A percentile compares a stretch with the other conserved stretches of the same genome.
phyloP scores from a whole-genome alignment of 2,329 filamentous ascomycete species.

The Arthrobotrys musiformis region DNA sequence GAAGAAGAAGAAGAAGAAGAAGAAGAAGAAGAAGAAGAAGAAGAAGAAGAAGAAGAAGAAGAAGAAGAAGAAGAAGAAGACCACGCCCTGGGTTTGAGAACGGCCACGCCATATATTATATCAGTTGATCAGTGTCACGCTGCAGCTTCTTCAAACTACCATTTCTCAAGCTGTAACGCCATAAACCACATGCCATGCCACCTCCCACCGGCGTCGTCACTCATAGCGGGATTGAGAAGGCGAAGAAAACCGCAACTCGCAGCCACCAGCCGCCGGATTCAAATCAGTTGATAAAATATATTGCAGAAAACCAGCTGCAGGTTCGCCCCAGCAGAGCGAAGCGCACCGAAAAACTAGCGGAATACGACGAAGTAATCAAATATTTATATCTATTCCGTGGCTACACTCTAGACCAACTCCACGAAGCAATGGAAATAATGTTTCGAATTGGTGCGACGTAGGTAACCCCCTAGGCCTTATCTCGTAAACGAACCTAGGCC shows the following conservation, averaged over 20 bases:
- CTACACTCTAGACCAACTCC: slow-evolving; percentile 9
- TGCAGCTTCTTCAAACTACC: no score
- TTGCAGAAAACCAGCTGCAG: background rate
- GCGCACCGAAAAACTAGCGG: background rate
- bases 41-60: no score
- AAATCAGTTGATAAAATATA: background rate
- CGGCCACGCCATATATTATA: no score
- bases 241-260: background rate
- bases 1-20: no score
- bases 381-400: slow-evolving; percentile 9
- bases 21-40: no score
- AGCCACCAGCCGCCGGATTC: background rate
- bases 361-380: slow-evolving; percentile 18
- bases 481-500: background rate
- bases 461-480: background rate
- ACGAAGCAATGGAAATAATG: slow-evolving; percentile 3
- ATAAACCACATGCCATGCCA: background rate
- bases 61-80: no score
- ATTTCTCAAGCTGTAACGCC: no score
- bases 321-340: background rate
- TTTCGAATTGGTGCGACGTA: slow-evolving; percentile 29
- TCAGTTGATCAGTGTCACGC: no score
- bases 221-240: slow-evolving; percentile 2
- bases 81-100: no score
- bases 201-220: background rate